phyloP scores from a whole-genome alignment of 148 eudicot species.

The Nepenthes gracilis region DNA sequence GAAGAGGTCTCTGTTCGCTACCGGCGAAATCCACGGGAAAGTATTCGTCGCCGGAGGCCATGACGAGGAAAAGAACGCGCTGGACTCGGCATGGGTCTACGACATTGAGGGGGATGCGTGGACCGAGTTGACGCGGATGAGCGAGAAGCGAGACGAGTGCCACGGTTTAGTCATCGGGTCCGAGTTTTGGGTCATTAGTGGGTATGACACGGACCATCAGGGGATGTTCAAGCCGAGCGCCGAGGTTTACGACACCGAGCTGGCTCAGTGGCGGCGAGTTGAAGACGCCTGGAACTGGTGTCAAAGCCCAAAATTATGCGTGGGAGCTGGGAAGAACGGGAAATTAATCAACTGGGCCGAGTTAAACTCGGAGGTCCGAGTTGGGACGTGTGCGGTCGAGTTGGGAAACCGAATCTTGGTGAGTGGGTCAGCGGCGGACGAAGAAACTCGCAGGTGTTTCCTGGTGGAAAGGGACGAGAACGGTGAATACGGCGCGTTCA shows the following conservation, averaged over 20 bases:
- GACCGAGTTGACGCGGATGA: conserved; percentile 51
- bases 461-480: conserved; percentile 13
- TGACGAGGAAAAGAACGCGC: conserved; percentile 60
- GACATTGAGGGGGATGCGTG: conserved; percentile 34
- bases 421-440: conserved; percentile 39
- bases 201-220: conserved; percentile 56
- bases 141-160: conserved; percentile 70
- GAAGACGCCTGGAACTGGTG: conserved; percentile 40
- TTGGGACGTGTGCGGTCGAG: conserved; percentile 39
- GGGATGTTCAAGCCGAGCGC: conserved; percentile 50
- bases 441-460: conserved; percentile 29
- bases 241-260: conserved; percentile 21
- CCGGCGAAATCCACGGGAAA: conserved; percentile 21
- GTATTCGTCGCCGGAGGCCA: conserved; percentile 70
- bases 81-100: conserved; percentile 39
- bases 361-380: conserved; percentile 18
- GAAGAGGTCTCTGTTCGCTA: conserved; percentile 48
- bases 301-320: conserved; percentile 47
- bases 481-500: conserved; percentile 31
- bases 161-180: conserved; percentile 47
- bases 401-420: conserved; percentile 35
- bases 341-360: conserved; percentile 34
- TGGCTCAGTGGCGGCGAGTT: conserved; percentile 40
- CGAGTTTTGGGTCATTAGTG: conserved; percentile 81
- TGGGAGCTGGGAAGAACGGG: conserved; percentile 23